Evolutionary conservation across 139 green algal species (phyloP).

Genomic region (Trebouxia sp.): DNA sequence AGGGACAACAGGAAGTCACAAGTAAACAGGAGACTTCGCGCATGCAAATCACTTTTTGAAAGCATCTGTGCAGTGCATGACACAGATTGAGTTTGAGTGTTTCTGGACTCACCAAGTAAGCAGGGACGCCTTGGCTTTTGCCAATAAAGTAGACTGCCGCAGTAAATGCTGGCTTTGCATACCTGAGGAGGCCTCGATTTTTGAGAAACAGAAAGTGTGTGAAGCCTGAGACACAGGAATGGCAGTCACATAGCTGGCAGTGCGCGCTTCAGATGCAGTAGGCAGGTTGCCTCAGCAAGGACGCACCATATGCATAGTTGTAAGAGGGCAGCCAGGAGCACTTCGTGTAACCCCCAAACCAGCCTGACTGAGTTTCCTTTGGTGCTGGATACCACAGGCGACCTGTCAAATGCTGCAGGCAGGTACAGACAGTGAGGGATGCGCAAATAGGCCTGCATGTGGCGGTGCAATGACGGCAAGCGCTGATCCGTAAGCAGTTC

Average conservation of each 20-base stretch:
- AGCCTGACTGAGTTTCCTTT: neutral
- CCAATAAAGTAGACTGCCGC: neutral
- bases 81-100: too few species aligned
- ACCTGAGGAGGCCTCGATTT: neutral
- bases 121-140: neutral
- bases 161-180: neutral
- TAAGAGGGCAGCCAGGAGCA: slow-evolving; percentile 18
- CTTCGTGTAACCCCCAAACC: neutral
- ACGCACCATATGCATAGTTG: slow-evolving; percentile 31
- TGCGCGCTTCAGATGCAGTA: too few species aligned
- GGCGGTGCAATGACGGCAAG: too few species aligned
- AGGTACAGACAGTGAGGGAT: neutral
- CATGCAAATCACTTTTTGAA: too few species aligned
- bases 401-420: slow-evolving; percentile 29
- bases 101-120: neutral
- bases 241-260: too few species aligned
- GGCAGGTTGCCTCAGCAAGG: too few species aligned
- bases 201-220: slow-evolving; percentile 7
- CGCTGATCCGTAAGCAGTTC: too few species aligned
- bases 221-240: neutral
- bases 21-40: too few species aligned
- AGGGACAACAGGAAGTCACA: too few species aligned
- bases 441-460: neutral
- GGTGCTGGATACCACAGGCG: slow-evolving; percentile 27
- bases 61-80: neutral